Evolutionary conservation across 768 basidiomycete genomes (phyloP).

Genomic region (Suillus alpinus): DNA sequence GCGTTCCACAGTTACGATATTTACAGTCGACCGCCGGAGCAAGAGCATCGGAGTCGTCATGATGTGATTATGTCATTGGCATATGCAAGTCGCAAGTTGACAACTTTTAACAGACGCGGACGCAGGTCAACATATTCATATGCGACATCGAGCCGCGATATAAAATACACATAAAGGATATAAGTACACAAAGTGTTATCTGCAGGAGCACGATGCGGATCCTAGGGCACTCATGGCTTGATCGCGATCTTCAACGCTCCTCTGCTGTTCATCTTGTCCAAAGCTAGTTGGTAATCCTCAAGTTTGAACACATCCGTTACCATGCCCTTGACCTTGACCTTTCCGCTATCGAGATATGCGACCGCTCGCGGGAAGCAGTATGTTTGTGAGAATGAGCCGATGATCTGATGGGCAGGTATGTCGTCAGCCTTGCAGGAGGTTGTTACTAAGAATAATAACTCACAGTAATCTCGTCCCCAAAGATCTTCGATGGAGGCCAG

Average conservation of each 20-base stretch:
- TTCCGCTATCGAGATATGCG: conserved; percentile 84
- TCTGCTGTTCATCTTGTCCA: conserved; percentile 71
- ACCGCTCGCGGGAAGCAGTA: conserved; percentile 90
- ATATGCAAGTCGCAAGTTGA: not conserved
- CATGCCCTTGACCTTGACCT: conserved; percentile 80
- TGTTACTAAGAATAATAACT: not conserved
- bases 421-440: not conserved
- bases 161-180: not conserved
- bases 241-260: conserved; percentile 61
- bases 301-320: conserved; percentile 67
- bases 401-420: conserved; percentile 49
- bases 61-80: too few species aligned
- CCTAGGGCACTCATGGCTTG: conserved; percentile 42
- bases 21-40: too few species aligned
- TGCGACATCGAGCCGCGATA: not conserved
- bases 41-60: too few species aligned
- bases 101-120: not conserved
- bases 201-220: not conserved
- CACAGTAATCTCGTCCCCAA: conserved; percentile 67
- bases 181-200: not conserved
- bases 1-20: too few species aligned
- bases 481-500: conserved; percentile 85
- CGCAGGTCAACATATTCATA: not conserved
- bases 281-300: conserved; percentile 65
- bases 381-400: conserved; percentile 88